Evolutionary conservation across 495 filamentous ascomycete species (phyloP), one percentile per base, ranked within the genome.

Genomic region (Delitschia confertaspora): DNA sequence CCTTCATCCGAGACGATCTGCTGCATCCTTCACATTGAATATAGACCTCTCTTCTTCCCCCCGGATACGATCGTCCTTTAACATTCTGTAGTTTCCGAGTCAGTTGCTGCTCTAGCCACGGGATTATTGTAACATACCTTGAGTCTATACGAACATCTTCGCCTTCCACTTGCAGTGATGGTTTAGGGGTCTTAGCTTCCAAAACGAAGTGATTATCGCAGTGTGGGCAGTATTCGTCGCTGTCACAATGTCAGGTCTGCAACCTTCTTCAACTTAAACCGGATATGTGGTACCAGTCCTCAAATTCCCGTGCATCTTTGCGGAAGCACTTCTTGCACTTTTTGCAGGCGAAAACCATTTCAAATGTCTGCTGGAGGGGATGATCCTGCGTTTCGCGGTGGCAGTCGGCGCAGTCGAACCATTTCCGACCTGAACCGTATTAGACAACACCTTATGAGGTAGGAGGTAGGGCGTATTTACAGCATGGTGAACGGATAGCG

Each of bases 191-290:
- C 43, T 81, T 59, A 18, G 91, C 91, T 13, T 95, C 88, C 45
- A 96, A 65, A 17, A 96, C 82, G 59, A 87, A 98, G 65, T 96
- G 91, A 64, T 98, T 98, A 63, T 98, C 91, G 70, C 91, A 98
- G 67, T 95, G 83, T n/a, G 91, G 93, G 68, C 91, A 96, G 69
- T 93, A 96, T 65, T 98, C 93, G 70, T 98, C 93, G 61, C 85
- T 85, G 22, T 11, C 21, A 3, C 13, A 14, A 11, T 13, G 22
- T 47, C 19, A 47, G 46, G n/a, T 24, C 42, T 21, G 23, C 16
- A 16, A 17, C 17, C 22, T 24, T n/a, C 31, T 10, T 4, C 20
- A 19, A 20, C 32, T 22, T 4, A 25, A 10, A 26, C 38, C 16
- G 33, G 26, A 29, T 7, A 36, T 22, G 11, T 17, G 53, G 18